Evolutionary conservation across 257 asterid species (phyloP).

Genomic region (Solanum virginianum): DNA sequence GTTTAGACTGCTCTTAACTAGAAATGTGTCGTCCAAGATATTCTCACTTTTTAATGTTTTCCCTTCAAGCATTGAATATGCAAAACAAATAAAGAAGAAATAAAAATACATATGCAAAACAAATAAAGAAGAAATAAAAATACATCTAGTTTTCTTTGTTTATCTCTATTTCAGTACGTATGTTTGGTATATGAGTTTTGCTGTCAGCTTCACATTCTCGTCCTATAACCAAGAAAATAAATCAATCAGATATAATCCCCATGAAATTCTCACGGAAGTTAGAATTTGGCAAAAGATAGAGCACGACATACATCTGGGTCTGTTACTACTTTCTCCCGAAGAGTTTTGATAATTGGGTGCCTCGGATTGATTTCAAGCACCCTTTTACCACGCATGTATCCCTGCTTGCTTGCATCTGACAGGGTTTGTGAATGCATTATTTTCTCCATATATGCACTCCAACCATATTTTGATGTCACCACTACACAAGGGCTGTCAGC

Average conservation of each 20-base stretch:
- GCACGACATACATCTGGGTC: slow-evolving; percentile 50
- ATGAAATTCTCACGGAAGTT: background rate
- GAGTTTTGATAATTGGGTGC: slow-evolving; percentile 87
- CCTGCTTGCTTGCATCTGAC: slow-evolving; percentile 72
- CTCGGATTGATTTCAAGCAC: slow-evolving; percentile 85
- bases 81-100: background rate
- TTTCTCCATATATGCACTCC: slow-evolving; percentile 93
- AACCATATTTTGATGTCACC: slow-evolving; percentile 78
- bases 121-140: too few relatives aligned
- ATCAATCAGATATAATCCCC: background rate
- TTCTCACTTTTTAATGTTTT: background rate
- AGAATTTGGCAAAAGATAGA: background rate
- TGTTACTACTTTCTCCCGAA: slow-evolving; percentile 53
- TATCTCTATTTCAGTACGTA: background rate
- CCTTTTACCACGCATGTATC: slow-evolving; percentile 91
- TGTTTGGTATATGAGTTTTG: slow-evolving; percentile 84
- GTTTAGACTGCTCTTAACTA: slow-evolving; percentile 47
- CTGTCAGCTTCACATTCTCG: slow-evolving; percentile 55
- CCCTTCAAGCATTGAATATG: background rate
- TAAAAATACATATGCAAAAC: too few relatives aligned
- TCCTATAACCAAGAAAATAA: slow-evolving; percentile 19
- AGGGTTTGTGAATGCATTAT: slow-evolving; percentile 90
- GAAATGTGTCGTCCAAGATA: too few relatives aligned
- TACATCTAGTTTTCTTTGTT: background rate
- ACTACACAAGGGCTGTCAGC: slow-evolving; percentile 83